phyloP scores from a whole-genome alignment of 148 eudicot genomes.

The Chenopodium formosanum region DNA sequence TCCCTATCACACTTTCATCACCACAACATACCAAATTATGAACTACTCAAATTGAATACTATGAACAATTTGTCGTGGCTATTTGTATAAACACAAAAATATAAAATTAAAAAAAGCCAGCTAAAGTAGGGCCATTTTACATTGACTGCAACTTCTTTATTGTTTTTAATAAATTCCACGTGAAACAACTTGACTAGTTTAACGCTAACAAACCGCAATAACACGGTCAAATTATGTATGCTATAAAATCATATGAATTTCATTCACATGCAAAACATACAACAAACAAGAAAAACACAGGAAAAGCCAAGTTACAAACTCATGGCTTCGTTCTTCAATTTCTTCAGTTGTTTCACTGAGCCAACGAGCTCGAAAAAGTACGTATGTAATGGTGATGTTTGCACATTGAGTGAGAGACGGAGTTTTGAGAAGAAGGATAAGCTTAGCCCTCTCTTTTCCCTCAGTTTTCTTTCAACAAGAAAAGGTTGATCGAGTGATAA shows the following conservation, averaged over 20 bases:
- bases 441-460: constrained; percentile 18
- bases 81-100: neutral
- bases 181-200: neutral
- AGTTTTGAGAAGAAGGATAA: constrained; percentile 20
- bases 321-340: constrained; percentile 27
- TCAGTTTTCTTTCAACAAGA: constrained; percentile 13
- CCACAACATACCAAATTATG: neutral
- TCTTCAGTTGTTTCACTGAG: constrained; percentile 30
- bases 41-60: neutral
- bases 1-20: neutral
- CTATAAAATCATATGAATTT: neutral
- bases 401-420: constrained; percentile 20
- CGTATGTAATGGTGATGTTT: constrained; percentile 36
- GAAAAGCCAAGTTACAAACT: neutral
- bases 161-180: neutral
- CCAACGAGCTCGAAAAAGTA: constrained; percentile 29
- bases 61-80: neutral
- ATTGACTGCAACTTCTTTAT: constrained; percentile 4
- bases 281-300: neutral
- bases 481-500: neutral
- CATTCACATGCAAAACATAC: neutral
- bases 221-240: constrained; percentile 8
- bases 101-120: neutral
- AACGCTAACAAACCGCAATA: neutral
- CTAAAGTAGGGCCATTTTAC: constrained; percentile 14